Evolutionary conservation across 805 yeast genomes (phyloP).

Genomic region (Kodamaea nitidulidarum): DNA sequence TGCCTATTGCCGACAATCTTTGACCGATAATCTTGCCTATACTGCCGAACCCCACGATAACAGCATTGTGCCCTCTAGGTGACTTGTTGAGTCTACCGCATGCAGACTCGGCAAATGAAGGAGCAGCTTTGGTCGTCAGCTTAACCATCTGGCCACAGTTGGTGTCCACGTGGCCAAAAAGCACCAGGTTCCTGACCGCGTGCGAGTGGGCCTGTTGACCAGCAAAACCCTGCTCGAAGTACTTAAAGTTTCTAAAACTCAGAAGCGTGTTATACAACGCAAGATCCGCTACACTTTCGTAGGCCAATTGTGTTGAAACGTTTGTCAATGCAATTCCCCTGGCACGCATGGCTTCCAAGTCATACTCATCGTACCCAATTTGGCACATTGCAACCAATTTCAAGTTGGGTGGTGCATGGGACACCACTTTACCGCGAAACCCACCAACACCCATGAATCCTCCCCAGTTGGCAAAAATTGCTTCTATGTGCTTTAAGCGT

Average conservation of each 20-base stretch:
- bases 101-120: slow-evolving; percentile 26
- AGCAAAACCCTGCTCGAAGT: slow-evolving; percentile 12
- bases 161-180: slow-evolving; percentile 10
- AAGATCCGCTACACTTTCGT: slow-evolving; percentile 27
- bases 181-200: slow-evolving; percentile 12
- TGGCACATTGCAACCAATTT: slow-evolving; percentile 22
- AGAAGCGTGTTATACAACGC: slow-evolving; percentile 21
- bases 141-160: slow-evolving; percentile 5
- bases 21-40: slow-evolving; percentile 22
- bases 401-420: slow-evolving; percentile 15
- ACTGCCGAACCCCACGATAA: slow-evolving; percentile 25
- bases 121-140: not conserved
- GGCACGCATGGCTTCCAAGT: slow-evolving; percentile 16
- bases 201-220: slow-evolving; percentile 14
- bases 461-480: slow-evolving; percentile 25
- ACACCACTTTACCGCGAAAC: slow-evolving; percentile 18
- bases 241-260: slow-evolving; percentile 22
- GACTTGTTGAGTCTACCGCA: slow-evolving; percentile 15
- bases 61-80: slow-evolving; percentile 23
- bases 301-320: slow-evolving; percentile 22
- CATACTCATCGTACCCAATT: slow-evolving; percentile 22
- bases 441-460: slow-evolving; percentile 20
- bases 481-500: slow-evolving; percentile 16
- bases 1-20: slow-evolving; percentile 20
- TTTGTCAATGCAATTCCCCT: slow-evolving; percentile 22